phyloP scores from a whole-genome alignment of 1,139 yeast genomes.

The Suhomyces atakaporum region DNA sequence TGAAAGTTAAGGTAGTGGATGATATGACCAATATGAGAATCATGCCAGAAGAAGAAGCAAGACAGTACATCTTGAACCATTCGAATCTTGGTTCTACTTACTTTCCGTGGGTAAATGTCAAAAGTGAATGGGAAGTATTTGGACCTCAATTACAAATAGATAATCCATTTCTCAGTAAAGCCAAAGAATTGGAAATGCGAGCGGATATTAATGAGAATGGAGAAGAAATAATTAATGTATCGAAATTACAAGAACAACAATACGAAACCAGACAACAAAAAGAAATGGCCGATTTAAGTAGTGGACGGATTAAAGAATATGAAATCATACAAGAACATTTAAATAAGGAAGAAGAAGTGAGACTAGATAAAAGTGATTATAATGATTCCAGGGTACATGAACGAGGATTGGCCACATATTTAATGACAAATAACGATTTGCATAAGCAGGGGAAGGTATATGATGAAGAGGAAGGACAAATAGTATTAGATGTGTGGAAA shows the following conservation, averaged over 20 bases:
- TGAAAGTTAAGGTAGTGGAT: conserved; percentile 13
- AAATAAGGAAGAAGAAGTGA: conserved; percentile 13
- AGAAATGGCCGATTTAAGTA: conserved; percentile 3
- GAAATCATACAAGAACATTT: conserved; percentile 16
- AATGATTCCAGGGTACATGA: conserved; percentile 25
- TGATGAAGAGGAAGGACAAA: conserved; percentile 14
- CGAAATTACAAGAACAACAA: conserved; percentile 5
- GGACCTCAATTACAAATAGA: conserved; percentile 6
- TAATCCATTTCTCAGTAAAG: conserved; percentile 11
- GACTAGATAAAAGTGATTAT: conserved; percentile 22
- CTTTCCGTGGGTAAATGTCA: conserved; percentile 10
- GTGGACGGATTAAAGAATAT: conserved; percentile 8
- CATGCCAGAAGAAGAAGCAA: conserved; percentile 12
- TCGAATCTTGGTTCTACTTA: conserved; percentile 1
- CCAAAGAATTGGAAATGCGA: neutral
- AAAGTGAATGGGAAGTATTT: conserved; percentile 7
- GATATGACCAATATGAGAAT: conserved; percentile 14
- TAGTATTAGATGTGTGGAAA: conserved; percentile 18
- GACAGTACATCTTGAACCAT: conserved; percentile 11
- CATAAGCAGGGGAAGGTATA: conserved; percentile 10
- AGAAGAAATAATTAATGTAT: conserved; percentile 5
- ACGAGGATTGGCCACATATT: conserved; percentile 20
- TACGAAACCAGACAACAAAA: conserved; percentile 2
- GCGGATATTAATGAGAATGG: conserved; percentile 4
- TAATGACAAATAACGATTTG: conserved; percentile 12